Evolutionary conservation across 2,329 filamentous ascomycete species (phyloP), one percentile per base, ranked within the genome.

Genomic region (Pseudohalonectria lignicola): DNA sequence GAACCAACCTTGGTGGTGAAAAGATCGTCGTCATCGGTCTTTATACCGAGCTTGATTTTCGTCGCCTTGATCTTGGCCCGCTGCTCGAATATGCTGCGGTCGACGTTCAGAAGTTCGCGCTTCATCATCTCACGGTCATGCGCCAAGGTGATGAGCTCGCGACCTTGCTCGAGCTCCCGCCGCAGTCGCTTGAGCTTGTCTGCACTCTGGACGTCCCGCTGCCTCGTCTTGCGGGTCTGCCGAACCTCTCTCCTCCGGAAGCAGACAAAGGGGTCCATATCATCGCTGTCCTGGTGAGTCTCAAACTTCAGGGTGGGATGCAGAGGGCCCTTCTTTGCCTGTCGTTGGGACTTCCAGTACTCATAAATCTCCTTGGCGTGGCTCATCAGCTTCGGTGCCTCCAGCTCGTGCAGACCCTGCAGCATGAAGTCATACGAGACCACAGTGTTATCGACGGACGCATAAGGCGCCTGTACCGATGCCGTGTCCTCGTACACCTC

Each of bases 241-340:
- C 92, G 82, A 34, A 94, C 85, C 61, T 98, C 92, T 46, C 92
- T 84, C 49, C 92, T 79, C 55, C 92, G 79, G 74, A 98, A 98
- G 63, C 92, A 98, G 52, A 98, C 88, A 63, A 94, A 98, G 35
- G 92, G 92, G 61, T 98, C 92, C 51, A 85, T 78, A 56, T 98
- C 92, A 59, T 98, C 92, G 43, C 82, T 93, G 47, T 96, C 90
- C 55, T 86, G 83, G 45, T 92, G 86, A 34, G 81, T 93, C 64
- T 98, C 92, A 47, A 94, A 92, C 65, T 95, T 95, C 56, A 96
- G 76, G 17, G 67, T 71, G 7, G 86, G 77, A 53, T 88, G 82
- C 43, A 96, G 65, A 5, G 80, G 65, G 55, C 90, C 92, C 47
- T 74, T 76, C 41, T 69, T 71, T 21, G 67, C 67, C 50, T 78